Base-by-base conservation (phyloP, 1,284 basidiomycete genomes). In the Heliocybe sulcata region DNA sequence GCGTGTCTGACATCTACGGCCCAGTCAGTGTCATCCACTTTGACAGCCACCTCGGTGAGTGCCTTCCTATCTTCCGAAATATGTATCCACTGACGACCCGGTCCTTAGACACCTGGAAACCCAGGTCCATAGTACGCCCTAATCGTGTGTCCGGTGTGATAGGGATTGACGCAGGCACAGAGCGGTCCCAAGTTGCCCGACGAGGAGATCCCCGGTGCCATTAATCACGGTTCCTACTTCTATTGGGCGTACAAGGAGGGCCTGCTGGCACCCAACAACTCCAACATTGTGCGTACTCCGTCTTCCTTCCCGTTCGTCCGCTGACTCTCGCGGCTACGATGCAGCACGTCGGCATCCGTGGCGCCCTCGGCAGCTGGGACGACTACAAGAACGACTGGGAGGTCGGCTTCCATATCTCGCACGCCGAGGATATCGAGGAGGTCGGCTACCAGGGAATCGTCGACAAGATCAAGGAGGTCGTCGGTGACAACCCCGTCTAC, bases 11-110 rank as follows among this genome's bases (percentile, higher is more conserved):
- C 16, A 62, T 70, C 9, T 74, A 74, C 54, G 72, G 72, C 0
- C 69, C 69, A 4, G 66, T 75, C 52, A 67, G 69, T 33, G 72
- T 74, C 2, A 70, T 75, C 12, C 73, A 75, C 63, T 74, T 73
- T 54, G 73, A 75, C 54, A 68, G 69, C 29, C 72, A 73, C 56
- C 59, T 73, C 14, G 68, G 65, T 67, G 50, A 27, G 62, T 58
- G n/a, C 3, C n/a, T 16, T 49, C 1, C 16, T 20, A 16, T 31
- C 23, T 49, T 29, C 10, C 12, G n/a, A n/a, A n/a, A 27, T 16
- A 9, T n/a, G 14, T 35, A 42, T 29, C 25, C 26, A 19, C 27
- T 20, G 22, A 47, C 31, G 26, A 54, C 23, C 4, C 9, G 42
- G 19, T 14, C 11, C n/a, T 27, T 35, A 69, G 67, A 70, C 50